These are phyloP conservation scores for Sporothrix humicola DNA, from an alignment of 2,329 filamentous ascomycete species.

Conservation along the genomic window DNA sequence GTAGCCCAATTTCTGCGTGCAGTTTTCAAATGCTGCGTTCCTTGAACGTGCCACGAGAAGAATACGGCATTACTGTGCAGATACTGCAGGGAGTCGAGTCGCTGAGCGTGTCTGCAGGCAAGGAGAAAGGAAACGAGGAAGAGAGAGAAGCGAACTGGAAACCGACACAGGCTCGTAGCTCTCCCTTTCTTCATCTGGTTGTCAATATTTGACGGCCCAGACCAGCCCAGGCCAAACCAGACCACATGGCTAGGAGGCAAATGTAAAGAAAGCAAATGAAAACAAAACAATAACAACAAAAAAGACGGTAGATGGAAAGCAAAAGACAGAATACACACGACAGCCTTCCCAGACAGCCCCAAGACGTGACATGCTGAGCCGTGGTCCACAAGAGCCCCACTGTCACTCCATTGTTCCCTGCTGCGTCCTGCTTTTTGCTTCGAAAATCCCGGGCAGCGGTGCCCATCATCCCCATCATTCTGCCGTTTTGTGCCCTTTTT, in stretches of 20 bases:
- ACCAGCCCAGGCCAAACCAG: neutral
- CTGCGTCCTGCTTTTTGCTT: neutral
- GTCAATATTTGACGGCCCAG: neutral
- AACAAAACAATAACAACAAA: neutral
- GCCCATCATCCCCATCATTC: neutral
- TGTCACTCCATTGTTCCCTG: neutral
- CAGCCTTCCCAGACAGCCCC: neutral
- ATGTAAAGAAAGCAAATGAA: neutral
- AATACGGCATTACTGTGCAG: neutral
- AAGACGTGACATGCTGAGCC: slow-evolving; percentile 1
- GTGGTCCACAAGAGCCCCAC: neutral
- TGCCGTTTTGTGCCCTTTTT: neutral
- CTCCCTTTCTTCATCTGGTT: slow-evolving; percentile 5
- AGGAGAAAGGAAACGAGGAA: neutral
- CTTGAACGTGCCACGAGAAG: neutral
- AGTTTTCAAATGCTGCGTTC: neutral
- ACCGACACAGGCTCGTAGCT: no score
- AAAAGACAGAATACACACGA: no score
- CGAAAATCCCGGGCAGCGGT: neutral
- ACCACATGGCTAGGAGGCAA: neutral
- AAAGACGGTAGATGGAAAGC: no score
- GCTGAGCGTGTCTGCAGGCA: neutral
- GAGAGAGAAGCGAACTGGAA: neutral
- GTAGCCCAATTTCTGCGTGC: neutral
- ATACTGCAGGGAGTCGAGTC: neutral